Conservation (phyloP, 2,329 filamentous ascomycete genomes). For the Sclerotinia subarctica region DNA sequence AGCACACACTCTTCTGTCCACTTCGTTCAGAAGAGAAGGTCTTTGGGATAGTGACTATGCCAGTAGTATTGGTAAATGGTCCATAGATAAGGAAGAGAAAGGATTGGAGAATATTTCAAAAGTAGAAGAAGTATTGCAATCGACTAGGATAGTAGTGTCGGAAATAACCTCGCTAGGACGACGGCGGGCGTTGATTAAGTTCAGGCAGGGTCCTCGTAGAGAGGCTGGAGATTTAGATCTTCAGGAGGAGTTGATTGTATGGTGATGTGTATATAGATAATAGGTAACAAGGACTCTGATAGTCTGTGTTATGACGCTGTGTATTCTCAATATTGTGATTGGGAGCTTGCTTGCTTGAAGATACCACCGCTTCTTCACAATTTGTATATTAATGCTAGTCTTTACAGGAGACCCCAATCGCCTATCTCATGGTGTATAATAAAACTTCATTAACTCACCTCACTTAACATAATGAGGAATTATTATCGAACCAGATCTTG, state of each 20-base stretch:
- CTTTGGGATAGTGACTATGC: slow-evolving; percentile 15
- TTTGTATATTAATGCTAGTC: too few species aligned
- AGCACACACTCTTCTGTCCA: neutral
- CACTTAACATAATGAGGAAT: neutral
- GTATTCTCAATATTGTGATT: neutral
- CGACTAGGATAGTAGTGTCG: neutral
- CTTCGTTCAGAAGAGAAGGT: slow-evolving; percentile 9
- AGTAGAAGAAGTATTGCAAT: slow-evolving; percentile 3
- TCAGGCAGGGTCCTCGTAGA: neutral
- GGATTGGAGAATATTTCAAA: neutral
- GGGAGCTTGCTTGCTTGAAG: too few species aligned
- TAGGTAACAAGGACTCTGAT: neutral
- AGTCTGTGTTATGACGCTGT: neutral
- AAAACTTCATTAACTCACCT: neutral
- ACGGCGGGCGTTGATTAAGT: slow-evolving; percentile 8
- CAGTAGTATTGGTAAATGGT: slow-evolving; percentile 16
- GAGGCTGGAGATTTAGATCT: neutral
- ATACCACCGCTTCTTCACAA: neutral
- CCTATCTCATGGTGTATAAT: too few species aligned
- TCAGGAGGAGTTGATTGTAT: slow-evolving; percentile 1
- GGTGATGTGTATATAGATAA: neutral
- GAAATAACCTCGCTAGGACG: neutral
- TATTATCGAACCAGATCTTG: neutral
- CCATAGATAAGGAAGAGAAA: slow-evolving; percentile 19
- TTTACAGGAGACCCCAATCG: neutral